These are phyloP conservation scores for Phialemonium atrogriseum DNA, from an alignment of 2,329 filamentous ascomycete species.

Conservation along the genomic window DNA sequence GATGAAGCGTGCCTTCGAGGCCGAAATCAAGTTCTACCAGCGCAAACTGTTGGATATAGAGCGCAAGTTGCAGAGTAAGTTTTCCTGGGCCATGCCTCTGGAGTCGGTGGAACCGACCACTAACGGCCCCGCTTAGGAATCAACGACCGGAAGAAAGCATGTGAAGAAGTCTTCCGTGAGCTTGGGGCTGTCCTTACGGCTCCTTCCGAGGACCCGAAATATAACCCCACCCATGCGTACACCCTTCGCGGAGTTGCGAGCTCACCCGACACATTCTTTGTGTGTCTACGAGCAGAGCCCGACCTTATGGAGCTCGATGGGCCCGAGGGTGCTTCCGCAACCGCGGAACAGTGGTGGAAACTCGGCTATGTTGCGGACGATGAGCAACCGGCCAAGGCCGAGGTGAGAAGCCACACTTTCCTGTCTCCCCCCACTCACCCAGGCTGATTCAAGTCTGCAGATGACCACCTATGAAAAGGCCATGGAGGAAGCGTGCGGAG, in stretches of 20 bases:
- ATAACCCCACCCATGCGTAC: conserved; percentile 19
- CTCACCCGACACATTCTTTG: conserved; percentile 16
- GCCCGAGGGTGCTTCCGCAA: neutral
- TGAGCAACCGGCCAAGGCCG: conserved; percentile 10
- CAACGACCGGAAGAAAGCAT: conserved; percentile 5
- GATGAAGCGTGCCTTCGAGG: too few relatives aligned
- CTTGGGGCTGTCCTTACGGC: conserved; percentile 12
- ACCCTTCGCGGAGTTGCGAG: conserved; percentile 20
- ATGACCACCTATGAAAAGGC: conserved; percentile 10
- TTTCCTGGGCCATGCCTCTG: neutral
- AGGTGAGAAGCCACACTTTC: too few relatives aligned
- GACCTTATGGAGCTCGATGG: conserved; percentile 12
- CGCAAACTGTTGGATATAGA: neutral
- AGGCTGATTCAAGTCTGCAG: too few relatives aligned
- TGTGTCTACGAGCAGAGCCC: conserved; percentile 15
- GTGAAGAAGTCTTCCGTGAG: conserved; percentile 2
- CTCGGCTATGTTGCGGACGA: conserved; percentile 12
- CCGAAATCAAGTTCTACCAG: neutral
- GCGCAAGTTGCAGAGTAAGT: conserved; percentile 3
- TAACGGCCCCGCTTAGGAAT: conserved; percentile 2
- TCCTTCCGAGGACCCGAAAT: conserved; percentile 12
- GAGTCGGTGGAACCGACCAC: too few relatives aligned
- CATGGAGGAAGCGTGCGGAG: conserved; percentile 11
- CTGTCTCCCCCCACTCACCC: too few relatives aligned
- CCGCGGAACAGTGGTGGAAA: conserved; percentile 21